Evolutionary conservation across 176 grass and related monocot genomes (phyloP), one percentile per base, ranked within the genome.

Genomic region (Musa schizocarpa): DNA sequence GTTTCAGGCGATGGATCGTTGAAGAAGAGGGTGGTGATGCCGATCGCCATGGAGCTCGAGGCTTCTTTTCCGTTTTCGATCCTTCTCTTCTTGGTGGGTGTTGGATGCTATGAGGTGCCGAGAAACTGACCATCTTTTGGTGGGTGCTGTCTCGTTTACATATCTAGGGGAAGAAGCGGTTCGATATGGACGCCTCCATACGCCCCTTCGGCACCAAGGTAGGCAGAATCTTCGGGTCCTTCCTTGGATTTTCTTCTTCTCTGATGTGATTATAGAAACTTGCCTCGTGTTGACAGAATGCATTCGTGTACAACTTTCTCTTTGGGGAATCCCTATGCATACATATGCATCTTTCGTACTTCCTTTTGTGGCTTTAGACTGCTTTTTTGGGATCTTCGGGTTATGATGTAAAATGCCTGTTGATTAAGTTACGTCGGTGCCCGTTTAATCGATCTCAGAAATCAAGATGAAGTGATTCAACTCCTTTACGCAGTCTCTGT

Each of bases 121-220:
- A 43, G 34, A 43, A 43, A 43, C 4, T 43, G 34, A 48, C 13
- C 27, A 13, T 50, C 6, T 64, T 51, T 27, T 50, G 43, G 22
- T 43, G 12, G 17, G 13, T n/a, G 6, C 19, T 70, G 34, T 43
- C 34, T 6, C 0, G 34, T 78, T 52, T 68, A 6, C 13, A 53
- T 53, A 27, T 64, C 52, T 16, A 80, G 78, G 78, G 78, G 13
- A 73, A 55, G 55, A 80, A 80, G 78, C 68, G 55, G 20, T 80
- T 80, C 56, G 78, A 72, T 64, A 73, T 80, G 78, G 78, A 80
- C 11, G 69, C 69, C 0, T 69, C 78, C 0, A 13, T 27, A 9
- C 69, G 78, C 2, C 78, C 78, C 49, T 80, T 80, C 69, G 78
- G 78, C 43, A 72, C 78, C 22, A 73, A 80, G 78, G 78, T 80